Conservation (phyloP, 768 basidiomycete genomes). For the Phanerodontia chrysosporium region DNA sequence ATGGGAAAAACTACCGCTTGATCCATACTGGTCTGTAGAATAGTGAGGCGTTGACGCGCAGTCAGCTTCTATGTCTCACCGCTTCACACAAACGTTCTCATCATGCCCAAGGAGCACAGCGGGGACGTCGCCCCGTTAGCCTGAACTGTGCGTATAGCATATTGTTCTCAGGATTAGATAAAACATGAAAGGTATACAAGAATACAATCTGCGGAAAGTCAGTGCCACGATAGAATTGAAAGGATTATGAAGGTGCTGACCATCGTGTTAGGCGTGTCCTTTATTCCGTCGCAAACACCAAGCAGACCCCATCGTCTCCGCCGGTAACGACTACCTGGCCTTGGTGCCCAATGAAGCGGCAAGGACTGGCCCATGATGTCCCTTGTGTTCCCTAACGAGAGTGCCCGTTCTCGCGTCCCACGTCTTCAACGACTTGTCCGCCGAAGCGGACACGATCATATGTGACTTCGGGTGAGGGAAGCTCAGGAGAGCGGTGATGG, state of each 20-base stretch:
- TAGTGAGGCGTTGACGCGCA: neutral
- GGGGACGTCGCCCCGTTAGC: too few species aligned
- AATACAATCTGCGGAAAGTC: too few species aligned
- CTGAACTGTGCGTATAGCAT: too few species aligned
- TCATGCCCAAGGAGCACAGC: too few species aligned
- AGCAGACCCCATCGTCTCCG: slow-evolving; percentile 84
- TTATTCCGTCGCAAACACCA: slow-evolving; percentile 71
- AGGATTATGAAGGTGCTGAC: too few species aligned
- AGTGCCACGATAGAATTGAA: too few species aligned
- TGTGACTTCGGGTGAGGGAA: slow-evolving; percentile 74
- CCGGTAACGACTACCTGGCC: slow-evolving; percentile 81
- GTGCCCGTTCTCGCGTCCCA: slow-evolving; percentile 91
- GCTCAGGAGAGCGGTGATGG: slow-evolving; percentile 74
- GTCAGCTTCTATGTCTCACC: too few species aligned
- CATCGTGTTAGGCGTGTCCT: neutral
- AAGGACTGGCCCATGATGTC: slow-evolving; percentile 77
- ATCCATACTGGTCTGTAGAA: neutral
- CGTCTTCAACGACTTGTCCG: slow-evolving; percentile 80
- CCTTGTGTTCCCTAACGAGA: slow-evolving; percentile 74
- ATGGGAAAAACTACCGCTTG: neutral
- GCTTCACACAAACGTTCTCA: too few species aligned
- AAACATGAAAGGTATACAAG: neutral
- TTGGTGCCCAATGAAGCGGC: slow-evolving; percentile 65
- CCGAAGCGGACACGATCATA: slow-evolving; percentile 80
- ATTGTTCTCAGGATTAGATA: too few species aligned